These are phyloP conservation scores for Cyberlindnera mrakii DNA, from an alignment of 805 yeast species.

Conservation along the genomic window DNA sequence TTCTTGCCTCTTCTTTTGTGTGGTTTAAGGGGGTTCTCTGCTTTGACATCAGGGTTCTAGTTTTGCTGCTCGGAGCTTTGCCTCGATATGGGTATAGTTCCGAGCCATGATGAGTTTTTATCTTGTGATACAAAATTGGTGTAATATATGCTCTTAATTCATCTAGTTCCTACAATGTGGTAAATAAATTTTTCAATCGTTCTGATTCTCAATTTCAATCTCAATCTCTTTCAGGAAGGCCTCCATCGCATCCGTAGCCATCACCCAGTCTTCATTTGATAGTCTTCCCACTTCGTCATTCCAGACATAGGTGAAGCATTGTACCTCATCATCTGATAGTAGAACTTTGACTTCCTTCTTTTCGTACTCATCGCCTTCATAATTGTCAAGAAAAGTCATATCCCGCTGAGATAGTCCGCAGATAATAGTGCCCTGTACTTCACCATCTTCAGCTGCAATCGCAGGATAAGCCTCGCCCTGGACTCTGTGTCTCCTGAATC, in stretches of 20 bases:
- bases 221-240: slow-evolving; percentile 1
- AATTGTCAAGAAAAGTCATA: slow-evolving; percentile 6
- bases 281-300: neutral
- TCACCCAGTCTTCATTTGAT: slow-evolving; percentile 3
- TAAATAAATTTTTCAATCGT: too few relatives aligned
- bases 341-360: slow-evolving; percentile 1
- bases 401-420: slow-evolving; percentile 4
- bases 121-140: too few relatives aligned
- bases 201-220: neutral
- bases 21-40: slow-evolving; percentile 4
- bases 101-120: too few relatives aligned
- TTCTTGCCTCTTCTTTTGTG: slow-evolving; percentile 37
- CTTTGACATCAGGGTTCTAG: too few relatives aligned
- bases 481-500: slow-evolving; percentile 3
- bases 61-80: too few relatives aligned
- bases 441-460: neutral
- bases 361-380: slow-evolving; percentile 9
- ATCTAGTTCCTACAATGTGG: too few relatives aligned
- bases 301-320: slow-evolving; percentile 7
- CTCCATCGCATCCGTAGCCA: neutral
- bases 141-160: too few relatives aligned
- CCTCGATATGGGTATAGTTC: too few relatives aligned
- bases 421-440: slow-evolving; percentile 5
- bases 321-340: neutral
- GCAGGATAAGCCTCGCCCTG: slow-evolving; percentile 11